Conservation (phyloP, 2,329 filamentous ascomycete genomes). For the Hypocreales sp. region DNA sequence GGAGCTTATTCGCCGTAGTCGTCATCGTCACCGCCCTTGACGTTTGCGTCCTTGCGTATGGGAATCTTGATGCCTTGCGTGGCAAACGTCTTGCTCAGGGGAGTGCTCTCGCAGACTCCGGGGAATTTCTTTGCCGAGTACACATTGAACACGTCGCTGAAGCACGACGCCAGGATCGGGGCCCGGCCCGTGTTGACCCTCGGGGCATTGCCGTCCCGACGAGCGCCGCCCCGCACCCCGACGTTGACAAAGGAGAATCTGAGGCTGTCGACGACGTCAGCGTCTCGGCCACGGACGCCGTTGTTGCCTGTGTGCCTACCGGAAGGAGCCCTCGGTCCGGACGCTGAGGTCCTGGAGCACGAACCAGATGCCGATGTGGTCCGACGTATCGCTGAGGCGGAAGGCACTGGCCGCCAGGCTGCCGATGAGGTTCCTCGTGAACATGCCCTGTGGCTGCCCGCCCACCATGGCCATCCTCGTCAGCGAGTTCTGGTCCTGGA, state of each 20-base stretch:
- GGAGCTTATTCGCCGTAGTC: conserved; percentile 22
- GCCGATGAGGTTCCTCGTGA: conserved; percentile 87
- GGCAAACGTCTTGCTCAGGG: conserved; percentile 84
- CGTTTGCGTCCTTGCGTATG: conserved; percentile 69
- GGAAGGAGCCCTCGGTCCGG: conserved; percentile 77
- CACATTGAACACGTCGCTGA: conserved; percentile 81
- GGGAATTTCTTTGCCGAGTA: conserved; percentile 98
- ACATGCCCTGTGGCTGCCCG: conserved; percentile 61
- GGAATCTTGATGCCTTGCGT: conserved; percentile 93
- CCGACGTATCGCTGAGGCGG: conserved; percentile 60
- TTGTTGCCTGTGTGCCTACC: too few relatives aligned
- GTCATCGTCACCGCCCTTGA: conserved; percentile 36
- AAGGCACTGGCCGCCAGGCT: conserved; percentile 82
- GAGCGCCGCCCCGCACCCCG: conserved; percentile 30
- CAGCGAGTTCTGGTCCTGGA: conserved; percentile 14
- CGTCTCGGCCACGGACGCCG: too few relatives aligned
- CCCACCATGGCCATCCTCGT: conserved; percentile 22
- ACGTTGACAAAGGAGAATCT: conserved; percentile 75
- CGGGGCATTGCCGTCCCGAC: conserved; percentile 21
- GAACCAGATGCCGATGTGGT: conserved; percentile 89
- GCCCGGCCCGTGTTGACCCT: conserved; percentile 58
- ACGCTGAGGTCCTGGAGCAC: conserved; percentile 92
- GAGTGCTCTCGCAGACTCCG: conserved; percentile 86
- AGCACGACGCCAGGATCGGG: conserved; percentile 70
- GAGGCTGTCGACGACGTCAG: conserved; percentile 25